Evolutionary conservation across 2,329 filamentous ascomycete species (phyloP), one percentile per base, ranked within the genome.

Genomic region (Colletotrichum filicis): DNA sequence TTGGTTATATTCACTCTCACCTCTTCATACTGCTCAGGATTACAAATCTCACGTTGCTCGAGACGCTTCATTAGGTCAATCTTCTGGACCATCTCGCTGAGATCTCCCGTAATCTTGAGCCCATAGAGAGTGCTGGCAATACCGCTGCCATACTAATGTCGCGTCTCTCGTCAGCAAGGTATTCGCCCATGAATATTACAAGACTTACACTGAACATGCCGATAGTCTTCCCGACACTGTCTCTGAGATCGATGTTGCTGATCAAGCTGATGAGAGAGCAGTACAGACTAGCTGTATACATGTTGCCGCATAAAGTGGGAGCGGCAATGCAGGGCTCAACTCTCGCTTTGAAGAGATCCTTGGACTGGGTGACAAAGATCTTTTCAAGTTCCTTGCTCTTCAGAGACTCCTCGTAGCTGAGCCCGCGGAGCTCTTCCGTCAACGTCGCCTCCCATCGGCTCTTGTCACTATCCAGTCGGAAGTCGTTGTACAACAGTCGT

Each of bases 251-350:
- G 66, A 90, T 82, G 76, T 88, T 87, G 81, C 84, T 85, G 73
- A 91, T 80, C 73, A 91, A 80, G 74, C 85, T 85, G 75, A 86
- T 85, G 26, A 91, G 82, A 69, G 88, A 88, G 70, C 85, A 86
- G 78, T 90, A 91, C 68, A 91, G 88, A 79, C 91, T 92, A 74
- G 80, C 85, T 75, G 84, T 86, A 82, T 87, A 87, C 85, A 87
- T 86, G 84, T 87, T 87, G 74, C 85, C 19, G 19, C 19, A 49
- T 19, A 49, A 22, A n/a, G 37, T 67, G 28, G 56, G 56, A 1
- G 56, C 65, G 2, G 56, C 65, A 12, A 67, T 67, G 5, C 56
- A 67, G n/a, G 65, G 65, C n/a, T 67, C 56, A 22, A 42, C 56
- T 26, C 65, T 37, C 24, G 37, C 28, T 42, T 28, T 59, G 9